These are phyloP conservation scores for Dioscorea cayenensis DNA, from an alignment of 116 monocot genomes.

Conservation along the genomic window DNA sequence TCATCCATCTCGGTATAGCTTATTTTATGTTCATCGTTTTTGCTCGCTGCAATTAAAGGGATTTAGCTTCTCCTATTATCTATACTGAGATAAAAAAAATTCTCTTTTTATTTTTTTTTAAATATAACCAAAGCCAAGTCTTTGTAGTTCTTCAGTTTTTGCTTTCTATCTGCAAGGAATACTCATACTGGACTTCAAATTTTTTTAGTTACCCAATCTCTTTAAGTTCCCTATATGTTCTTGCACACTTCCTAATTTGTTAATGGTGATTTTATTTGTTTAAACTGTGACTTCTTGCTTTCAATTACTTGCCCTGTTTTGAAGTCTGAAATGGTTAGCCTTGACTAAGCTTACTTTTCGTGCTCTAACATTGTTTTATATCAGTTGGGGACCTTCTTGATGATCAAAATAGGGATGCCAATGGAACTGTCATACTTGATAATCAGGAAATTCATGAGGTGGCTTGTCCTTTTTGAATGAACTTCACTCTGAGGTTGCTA, in stretches of 20 bases:
- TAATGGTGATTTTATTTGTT: neutral
- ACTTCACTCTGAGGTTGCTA: constrained; percentile 22
- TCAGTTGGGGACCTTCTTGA: constrained; percentile 42
- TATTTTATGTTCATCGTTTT: too few relatives aligned
- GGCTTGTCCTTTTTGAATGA: constrained; percentile 29
- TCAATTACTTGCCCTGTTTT: neutral
- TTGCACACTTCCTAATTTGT: neutral
- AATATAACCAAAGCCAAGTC: too few relatives aligned
- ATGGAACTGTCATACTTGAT: constrained; percentile 24
- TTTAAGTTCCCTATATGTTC: too few relatives aligned
- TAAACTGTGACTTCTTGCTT: neutral
- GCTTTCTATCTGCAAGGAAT: too few relatives aligned
- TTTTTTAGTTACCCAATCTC: too few relatives aligned
- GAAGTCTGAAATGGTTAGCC: neutral
- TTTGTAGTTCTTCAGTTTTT: too few relatives aligned
- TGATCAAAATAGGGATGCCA: constrained; percentile 20
- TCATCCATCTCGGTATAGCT: too few relatives aligned
- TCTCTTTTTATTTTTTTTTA: too few relatives aligned
- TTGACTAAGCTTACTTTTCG: neutral
- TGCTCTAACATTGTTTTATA: neutral
- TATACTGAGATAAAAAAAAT: too few relatives aligned
- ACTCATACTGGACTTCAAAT: too few relatives aligned
- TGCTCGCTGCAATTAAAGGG: too few relatives aligned
- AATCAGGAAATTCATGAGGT: constrained; percentile 47
- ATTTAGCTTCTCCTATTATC: too few relatives aligned